These are phyloP conservation scores for Podospora comata DNA, from an alignment of 495 filamentous ascomycete species.

Conservation along the genomic window DNA sequence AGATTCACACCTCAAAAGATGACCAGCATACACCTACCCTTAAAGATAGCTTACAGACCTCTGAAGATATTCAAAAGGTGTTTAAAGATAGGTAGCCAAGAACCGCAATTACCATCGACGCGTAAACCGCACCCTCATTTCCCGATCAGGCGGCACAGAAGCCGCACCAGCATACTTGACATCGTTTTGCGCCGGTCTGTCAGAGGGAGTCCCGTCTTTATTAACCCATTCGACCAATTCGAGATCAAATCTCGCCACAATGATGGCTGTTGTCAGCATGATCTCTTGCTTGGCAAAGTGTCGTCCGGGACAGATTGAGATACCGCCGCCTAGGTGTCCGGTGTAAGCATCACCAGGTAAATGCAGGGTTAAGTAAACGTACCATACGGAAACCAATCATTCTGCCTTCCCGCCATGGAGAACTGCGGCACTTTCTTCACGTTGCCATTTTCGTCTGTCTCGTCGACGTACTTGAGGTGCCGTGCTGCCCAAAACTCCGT, in stretches of 20 bases:
- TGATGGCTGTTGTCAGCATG: conserved; percentile 42
- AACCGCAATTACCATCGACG: conserved; percentile 11
- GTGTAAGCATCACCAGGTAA: neutral
- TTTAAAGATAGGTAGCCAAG: too few species aligned
- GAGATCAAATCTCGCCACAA: conserved; percentile 53
- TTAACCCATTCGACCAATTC: conserved; percentile 34
- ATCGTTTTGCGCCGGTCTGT: conserved; percentile 23
- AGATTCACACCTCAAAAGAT: too few species aligned
- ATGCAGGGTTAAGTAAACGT: neutral
- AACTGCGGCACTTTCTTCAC: neutral
- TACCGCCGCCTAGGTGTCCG: conserved; percentile 9
- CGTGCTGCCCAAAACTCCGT: conserved; percentile 38
- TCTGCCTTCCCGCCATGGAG: neutral
- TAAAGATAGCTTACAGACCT: too few species aligned
- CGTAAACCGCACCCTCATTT: conserved; percentile 30
- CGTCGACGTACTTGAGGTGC: conserved; percentile 22
- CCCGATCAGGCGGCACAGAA: conserved; percentile 27
- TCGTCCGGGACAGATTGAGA: conserved; percentile 41
- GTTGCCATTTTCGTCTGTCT: conserved; percentile 3
- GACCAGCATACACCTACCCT: too few species aligned
- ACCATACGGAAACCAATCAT: conserved; percentile 11
- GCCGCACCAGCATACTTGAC: conserved; percentile 15
- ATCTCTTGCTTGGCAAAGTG: conserved; percentile 39
- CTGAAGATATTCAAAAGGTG: too few species aligned
- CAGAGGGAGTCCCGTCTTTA: conserved; percentile 22